These are phyloP conservation scores for Phellopilus nigrolimitatus DNA, from an alignment of 1,284 basidiomycete genomes.

Conservation along the genomic window DNA sequence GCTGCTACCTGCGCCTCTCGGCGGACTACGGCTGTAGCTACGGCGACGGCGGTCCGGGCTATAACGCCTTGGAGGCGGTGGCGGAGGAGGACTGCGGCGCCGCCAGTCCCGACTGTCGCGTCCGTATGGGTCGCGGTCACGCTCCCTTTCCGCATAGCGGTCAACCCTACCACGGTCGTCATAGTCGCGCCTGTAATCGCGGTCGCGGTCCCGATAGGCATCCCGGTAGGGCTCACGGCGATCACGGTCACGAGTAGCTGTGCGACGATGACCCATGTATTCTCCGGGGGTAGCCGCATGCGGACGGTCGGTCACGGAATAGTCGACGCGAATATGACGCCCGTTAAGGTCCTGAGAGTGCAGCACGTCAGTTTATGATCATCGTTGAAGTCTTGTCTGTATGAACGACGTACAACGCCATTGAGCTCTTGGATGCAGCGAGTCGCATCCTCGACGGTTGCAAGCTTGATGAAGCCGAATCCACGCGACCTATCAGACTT, in stretches of 20 bases:
- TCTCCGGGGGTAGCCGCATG: conserved; percentile 97
- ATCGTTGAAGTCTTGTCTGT: conserved; percentile 1
- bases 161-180: conserved; percentile 43
- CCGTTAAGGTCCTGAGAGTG: conserved; percentile 80
- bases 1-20: conserved; percentile 70
- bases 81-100: conserved; percentile 62
- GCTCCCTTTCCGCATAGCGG: conserved; percentile 44
- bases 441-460: conserved; percentile 78
- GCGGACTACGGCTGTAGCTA: conserved; percentile 76
- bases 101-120: conserved; percentile 42
- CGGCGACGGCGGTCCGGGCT: conserved; percentile 69
- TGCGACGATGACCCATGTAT: conserved; percentile 90
- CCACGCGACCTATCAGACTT: conserved; percentile 95
- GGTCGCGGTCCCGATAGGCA: conserved; percentile 40
- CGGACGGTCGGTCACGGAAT: conserved; percentile 88
- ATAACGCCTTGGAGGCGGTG: conserved; percentile 35
- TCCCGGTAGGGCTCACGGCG: conserved; percentile 32
- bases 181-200: conserved; percentile 21
- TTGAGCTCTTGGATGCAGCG: conserved; percentile 90
- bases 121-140: conserved; percentile 40
- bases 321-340: conserved; percentile 94
- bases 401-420: conserved; percentile 64
- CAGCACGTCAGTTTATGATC: neutral
- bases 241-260: conserved; percentile 34
- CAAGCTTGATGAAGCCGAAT: conserved; percentile 97